Evolutionary conservation across 805 yeast genomes (phyloP).

Genomic region (Blastobotrys americana): DNA sequence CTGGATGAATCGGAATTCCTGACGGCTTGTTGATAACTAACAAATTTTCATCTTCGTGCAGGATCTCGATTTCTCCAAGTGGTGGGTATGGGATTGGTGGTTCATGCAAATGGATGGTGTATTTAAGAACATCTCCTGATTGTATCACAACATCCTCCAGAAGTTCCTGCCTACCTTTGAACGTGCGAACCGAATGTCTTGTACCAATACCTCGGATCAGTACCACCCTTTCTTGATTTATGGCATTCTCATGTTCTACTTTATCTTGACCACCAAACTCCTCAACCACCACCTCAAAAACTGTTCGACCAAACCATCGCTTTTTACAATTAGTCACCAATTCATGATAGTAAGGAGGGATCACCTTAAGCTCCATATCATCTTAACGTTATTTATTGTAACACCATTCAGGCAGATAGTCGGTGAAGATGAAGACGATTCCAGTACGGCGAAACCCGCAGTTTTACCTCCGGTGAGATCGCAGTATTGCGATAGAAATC

Average conservation of each 20-base stretch:
- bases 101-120: constrained; percentile 80
- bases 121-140: constrained; percentile 78
- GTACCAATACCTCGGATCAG: constrained; percentile 1
- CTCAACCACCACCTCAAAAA: constrained; percentile 61
- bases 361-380: too few species aligned
- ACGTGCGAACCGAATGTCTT: not conserved
- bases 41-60: constrained; percentile 64
- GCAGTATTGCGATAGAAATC: too few species aligned
- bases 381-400: too few species aligned
- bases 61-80: constrained; percentile 46
- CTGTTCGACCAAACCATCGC: constrained; percentile 75
- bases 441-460: too few species aligned
- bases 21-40: constrained; percentile 89
- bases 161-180: constrained; percentile 1
- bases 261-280: constrained; percentile 71
- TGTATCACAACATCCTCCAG: constrained; percentile 50
- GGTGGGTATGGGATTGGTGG: constrained; percentile 75
- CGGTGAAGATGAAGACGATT: too few species aligned
- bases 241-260: constrained; percentile 41
- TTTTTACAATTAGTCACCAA: constrained; percentile 76
- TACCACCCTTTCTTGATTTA: constrained; percentile 2
- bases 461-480: too few species aligned
- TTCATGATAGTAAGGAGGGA: constrained; percentile 13
- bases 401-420: too few species aligned
- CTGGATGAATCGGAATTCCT: constrained; percentile 94